Evolutionary conservation across 192 early-diverging fungal species (phyloP), one percentile per base, ranked within the genome.

Genomic region (Podochytrium sp.): DNA sequence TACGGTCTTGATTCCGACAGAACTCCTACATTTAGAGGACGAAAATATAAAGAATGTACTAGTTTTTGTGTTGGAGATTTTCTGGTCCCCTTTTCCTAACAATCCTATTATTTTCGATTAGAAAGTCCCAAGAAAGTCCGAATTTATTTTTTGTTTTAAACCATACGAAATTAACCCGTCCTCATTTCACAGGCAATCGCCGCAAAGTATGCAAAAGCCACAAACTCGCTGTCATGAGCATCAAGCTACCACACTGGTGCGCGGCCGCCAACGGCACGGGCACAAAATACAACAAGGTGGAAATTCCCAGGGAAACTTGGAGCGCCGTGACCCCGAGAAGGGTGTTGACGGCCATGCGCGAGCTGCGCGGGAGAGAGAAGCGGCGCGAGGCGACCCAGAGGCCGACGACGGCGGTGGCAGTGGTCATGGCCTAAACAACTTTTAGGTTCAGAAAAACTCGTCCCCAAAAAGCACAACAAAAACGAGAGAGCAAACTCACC

Each of bases 201-300:
- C 81, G 20, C 55, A 94, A 62, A 27, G 86, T 79, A 64, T 95
- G 92, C 73, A 92, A 82, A 34, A 96, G 76, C 85, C 90, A 92
- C 47, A 93, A 75, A n/a, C 91, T 88, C 3, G 91, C 81, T 0
- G 95, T 92, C 66, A 97, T 79, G 25, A 99, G 81, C 37, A 93
- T 87, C 42, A 99, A 83, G 18, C 94, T 94, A 29, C 95, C 95
- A 35, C 91, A 92, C 80, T 99, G 97, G 82, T 99, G 97, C 16
- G 94, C 92, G 16, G 96, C 93, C 2, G 96, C 97, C 64, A 96
- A 82, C 30, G 91, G 89, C 53, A 95, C 90, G 20, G 97, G 97
- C 1, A 99, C 97, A 81, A 95, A 90, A 76, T 94, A 94, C 32
- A 99, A 84, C 38, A 99, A 83, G 6, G 97, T 99, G 39, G 87